Base-by-base conservation (phyloP, 179 eudicot genomes). In the Gypsophila paniculata region DNA sequence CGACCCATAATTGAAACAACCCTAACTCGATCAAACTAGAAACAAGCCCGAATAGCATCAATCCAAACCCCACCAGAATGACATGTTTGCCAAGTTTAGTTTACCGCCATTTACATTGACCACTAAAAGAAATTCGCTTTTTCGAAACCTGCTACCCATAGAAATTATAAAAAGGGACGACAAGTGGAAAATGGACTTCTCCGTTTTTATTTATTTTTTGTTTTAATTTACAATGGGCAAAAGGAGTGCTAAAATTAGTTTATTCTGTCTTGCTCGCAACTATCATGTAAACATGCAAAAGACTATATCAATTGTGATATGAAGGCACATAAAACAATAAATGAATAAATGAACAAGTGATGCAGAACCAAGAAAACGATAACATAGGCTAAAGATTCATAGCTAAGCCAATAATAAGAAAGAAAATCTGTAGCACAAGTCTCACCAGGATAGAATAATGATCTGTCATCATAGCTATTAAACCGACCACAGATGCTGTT, bases 401-500 rank as follows among this genome's bases (percentile, higher is more conserved):
- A 52, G 29, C 38, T 25, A 36, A 64, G 75, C 9, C 25, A 15
- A 21, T 57, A 54, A 51, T 62, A 73, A 2, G 0, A 22, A 46
- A 57, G n/a, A 63, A 21, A 34, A 62, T 36, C 42, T 39, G 8
- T n/a, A 74, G 54, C 51, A 60, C 51, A 59, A 65, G 23, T 46
- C 87, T 86, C 82, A 92, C 99, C 99, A 87, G 77, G 78, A 87
- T 85, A 82, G 89, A 77, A 81, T 95, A 95, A 86, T 92, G 91
- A 84, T 95, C 99, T 26, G 96, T 88, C 98, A 95, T 93, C 99
- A 95, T 95, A 49, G 99, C 99, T 73, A 92, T 87, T 65, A 95
- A 77, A 70, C 99, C 99, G 82, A 86, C 93, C 58, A 93, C 98
- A 63, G 99, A 95, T 78, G 99, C 97, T 78, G 96, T 92, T 59